A percentile compares a stretch with the other conserved stretches of the same genome.
These are phyloP conservation scores for Fusarium humuli DNA, from an alignment of 2,329 filamentous ascomycete species.

Conservation along the genomic window DNA sequence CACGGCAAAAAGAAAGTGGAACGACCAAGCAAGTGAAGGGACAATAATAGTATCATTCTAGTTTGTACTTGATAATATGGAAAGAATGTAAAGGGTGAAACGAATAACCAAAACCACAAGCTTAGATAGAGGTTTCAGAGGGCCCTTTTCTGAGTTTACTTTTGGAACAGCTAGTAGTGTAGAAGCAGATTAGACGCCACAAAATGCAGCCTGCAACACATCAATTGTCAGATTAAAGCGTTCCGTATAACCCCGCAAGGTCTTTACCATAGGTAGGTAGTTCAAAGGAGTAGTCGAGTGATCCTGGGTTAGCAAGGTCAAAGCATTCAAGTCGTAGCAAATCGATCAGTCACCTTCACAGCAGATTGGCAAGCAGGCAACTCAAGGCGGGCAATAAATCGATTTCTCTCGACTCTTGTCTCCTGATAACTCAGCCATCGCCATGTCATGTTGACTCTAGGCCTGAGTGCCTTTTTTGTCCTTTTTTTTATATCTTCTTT, in stretches of 20 bases:
- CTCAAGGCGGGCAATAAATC: slow-evolving; percentile 42
- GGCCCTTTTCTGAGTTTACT: slow-evolving; percentile 61
- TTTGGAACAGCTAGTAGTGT: slow-evolving; percentile 68
- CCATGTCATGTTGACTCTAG: slow-evolving; percentile 9
- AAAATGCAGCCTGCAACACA: slow-evolving; percentile 54
- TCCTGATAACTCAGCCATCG: slow-evolving; percentile 20
- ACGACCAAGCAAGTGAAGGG: not conserved
- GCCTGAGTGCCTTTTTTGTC: slow-evolving; percentile 7
- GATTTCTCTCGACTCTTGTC: slow-evolving; percentile 47
- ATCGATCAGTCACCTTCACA: slow-evolving; percentile 40
- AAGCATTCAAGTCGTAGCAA: not conserved
- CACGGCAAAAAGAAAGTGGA: not conserved
- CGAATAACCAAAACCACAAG: slow-evolving; percentile 68
- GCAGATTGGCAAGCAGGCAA: slow-evolving; percentile 3
- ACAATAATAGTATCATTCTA: slow-evolving; percentile 2
- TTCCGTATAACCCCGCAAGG: slow-evolving; percentile 38
- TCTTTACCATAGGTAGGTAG: not conserved
- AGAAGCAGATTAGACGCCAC: slow-evolving; percentile 65
- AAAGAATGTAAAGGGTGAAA: slow-evolving; percentile 70
- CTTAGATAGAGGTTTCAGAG: slow-evolving; percentile 66
- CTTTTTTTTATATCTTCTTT: slow-evolving; percentile 18
- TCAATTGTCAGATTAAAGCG: slow-evolving; percentile 60
- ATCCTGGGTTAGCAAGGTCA: slow-evolving; percentile 19
- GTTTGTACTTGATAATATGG: not conserved
- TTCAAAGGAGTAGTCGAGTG: not conserved